Evolutionary conservation across 169 alveolate genomes (phyloP).

Genomic region (Plasmodium vivax): DNA sequence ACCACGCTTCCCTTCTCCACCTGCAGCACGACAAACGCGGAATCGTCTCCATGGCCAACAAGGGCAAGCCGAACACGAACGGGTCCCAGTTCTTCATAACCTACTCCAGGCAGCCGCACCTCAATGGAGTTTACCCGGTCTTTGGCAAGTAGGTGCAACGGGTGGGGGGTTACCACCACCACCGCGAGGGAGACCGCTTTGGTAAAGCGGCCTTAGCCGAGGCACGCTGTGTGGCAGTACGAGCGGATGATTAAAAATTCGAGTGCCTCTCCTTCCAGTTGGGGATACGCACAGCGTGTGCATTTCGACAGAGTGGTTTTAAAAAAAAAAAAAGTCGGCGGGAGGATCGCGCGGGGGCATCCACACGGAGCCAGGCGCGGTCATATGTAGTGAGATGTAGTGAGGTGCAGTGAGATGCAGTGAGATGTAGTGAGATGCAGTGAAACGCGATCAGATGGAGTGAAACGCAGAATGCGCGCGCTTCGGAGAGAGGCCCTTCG

Average conservation of each 20-base stretch:
- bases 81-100: conserved; percentile 95
- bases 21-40: conserved; percentile 91
- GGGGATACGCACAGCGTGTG: not conserved
- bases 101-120: conserved; percentile 93
- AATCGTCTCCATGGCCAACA: conserved; percentile 93
- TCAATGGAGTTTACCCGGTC: conserved; percentile 92
- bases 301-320: not conserved
- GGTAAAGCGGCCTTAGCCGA: not conserved
- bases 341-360: not conserved
- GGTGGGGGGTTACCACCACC: not conserved
- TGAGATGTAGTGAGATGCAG: no score
- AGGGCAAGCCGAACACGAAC: conserved; percentile 91
- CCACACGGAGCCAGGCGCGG: not conserved
- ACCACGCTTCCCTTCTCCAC: not conserved
- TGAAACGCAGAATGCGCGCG: not conserved
- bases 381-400: no score
- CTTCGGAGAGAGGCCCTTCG: not conserved
- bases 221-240: not conserved
- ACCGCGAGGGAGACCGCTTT: not conserved
- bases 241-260: not conserved
- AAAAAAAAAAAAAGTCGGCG: not conserved
- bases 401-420: no score
- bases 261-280: not conserved
- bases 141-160: conserved; percentile 87
- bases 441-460: no score